phyloP scores from a whole-genome alignment of 116 monocot genomes.

The Papilionanthe hybrid region DNA sequence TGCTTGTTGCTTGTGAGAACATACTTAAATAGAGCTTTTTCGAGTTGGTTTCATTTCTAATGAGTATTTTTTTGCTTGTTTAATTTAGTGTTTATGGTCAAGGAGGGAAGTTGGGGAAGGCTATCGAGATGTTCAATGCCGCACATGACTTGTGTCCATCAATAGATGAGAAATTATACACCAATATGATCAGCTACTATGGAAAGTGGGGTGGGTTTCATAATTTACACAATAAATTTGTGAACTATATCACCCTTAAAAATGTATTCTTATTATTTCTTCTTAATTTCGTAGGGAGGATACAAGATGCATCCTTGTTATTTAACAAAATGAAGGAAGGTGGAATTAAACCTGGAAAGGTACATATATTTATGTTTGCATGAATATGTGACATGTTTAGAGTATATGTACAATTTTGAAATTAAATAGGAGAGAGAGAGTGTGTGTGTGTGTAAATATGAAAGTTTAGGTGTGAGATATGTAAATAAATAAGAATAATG shows the following conservation, averaged over 20 bases:
- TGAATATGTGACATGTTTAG: no score
- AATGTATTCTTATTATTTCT: neutral
- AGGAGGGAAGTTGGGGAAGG: slow-evolving; percentile 84
- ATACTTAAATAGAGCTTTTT: neutral
- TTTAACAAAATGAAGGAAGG: slow-evolving; percentile 79
- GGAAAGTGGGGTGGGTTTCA: slow-evolving; percentile 70
- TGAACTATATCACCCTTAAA: neutral
- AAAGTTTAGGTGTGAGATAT: no score
- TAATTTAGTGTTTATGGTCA: slow-evolving; percentile 86
- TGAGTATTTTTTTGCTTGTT: neutral
- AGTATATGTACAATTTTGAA: no score
- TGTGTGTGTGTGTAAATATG: no score
- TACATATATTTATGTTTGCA: slow-evolving; percentile 14
- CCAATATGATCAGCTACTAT: slow-evolving; percentile 85
- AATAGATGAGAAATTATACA: slow-evolving; percentile 86
- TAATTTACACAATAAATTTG: neutral
- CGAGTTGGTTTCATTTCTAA: neutral
- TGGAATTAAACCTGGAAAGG: slow-evolving; percentile 91
- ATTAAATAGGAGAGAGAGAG: neutral
- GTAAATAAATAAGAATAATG: no score
- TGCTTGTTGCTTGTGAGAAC: neutral
- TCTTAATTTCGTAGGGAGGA: slow-evolving; percentile 45
- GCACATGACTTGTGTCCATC: slow-evolving; percentile 45
- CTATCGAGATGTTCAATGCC: slow-evolving; percentile 71
- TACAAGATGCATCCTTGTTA: slow-evolving; percentile 61